Conservation (phyloP, 176 grass and related monocot species). For the Aegilops speltoides region DNA sequence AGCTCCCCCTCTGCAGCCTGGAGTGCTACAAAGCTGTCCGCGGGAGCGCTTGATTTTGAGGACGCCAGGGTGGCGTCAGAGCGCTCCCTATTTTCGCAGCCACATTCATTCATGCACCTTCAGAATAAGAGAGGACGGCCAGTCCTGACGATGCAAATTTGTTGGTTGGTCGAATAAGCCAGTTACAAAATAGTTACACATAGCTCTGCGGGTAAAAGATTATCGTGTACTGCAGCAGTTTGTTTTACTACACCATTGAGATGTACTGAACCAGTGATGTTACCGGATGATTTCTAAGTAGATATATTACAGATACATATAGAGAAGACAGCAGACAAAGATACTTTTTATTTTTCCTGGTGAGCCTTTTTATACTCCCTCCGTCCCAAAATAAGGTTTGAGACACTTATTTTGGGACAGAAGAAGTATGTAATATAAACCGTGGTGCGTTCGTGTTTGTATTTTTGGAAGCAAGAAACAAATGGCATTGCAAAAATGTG, state of each 20-base stretch:
- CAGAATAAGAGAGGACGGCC: conserved; percentile 15
- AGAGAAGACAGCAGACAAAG: background rate
- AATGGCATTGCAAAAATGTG: background rate
- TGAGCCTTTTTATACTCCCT: no score
- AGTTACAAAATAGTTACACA: background rate
- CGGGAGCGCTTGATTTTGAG: conserved; percentile 25
- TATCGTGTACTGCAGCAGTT: background rate
- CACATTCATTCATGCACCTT: background rate
- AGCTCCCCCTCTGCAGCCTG: conserved; percentile 78
- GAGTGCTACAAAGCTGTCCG: conserved; percentile 64
- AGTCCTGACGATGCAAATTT: background rate
- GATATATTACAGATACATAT: background rate
- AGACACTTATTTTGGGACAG: no score
- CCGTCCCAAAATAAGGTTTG: no score
- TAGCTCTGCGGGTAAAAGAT: background rate
- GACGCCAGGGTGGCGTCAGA: background rate
- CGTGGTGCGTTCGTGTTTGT: no score
- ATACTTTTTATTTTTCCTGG: background rate
- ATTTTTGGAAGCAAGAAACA: background rate
- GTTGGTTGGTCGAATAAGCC: background rate
- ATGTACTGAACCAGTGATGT: background rate
- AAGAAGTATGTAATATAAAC: no score
- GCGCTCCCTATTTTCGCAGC: background rate
- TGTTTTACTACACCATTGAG: background rate
- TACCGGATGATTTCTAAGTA: background rate